Base-by-base conservation (phyloP, 345 rosid species). In the Litchi chinensis region DNA sequence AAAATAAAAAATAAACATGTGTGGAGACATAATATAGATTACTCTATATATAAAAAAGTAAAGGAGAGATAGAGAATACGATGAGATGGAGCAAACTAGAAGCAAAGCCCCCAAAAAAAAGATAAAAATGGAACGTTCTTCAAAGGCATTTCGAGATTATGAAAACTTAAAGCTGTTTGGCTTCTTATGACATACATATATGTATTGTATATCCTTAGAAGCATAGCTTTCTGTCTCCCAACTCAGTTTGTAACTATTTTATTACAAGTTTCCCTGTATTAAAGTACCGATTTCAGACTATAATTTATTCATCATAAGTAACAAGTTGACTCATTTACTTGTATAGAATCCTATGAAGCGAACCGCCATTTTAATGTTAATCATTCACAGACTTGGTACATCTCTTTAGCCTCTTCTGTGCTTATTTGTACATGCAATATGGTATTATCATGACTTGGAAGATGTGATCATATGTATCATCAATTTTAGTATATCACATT, bases 61-160 rank as follows among this genome's bases (percentile, higher is more conserved):
- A 40, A 18, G 57, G 39, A 71, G 12, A 68, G 43, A 68, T 37
- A 48, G 28, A 66, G 77, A 41, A 8, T 19, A 52, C 24, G 59
- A 63, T 28, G 67, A 77, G 88, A 85, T 85, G 80, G 83, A 86
- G 85, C 84, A 82, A 81, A 37, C 75, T 76, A 76, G 84, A 86
- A 86, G 87, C 82, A 85, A 83, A 77, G 71, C 37, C 37, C 74
- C 75, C 79, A 66, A 73, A 83, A 73, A 83, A 77, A 69, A 39
- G 83, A 68, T 77, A 76, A 69, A 39, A 84, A 69, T 71, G 91
- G 93, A 89, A 86, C 90, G 87, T 86, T 79, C 83, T 75, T 79
- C 86, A 37, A 84, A 77, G 89, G 80, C 86, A 77, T 82, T 77
- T 82, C 72, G 85, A 82, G 77, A 56, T 69, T 13, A 77, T 77